phyloP scores from a whole-genome alignment of 2,329 filamentous ascomycete genomes.

The Botryotinia convoluta region DNA sequence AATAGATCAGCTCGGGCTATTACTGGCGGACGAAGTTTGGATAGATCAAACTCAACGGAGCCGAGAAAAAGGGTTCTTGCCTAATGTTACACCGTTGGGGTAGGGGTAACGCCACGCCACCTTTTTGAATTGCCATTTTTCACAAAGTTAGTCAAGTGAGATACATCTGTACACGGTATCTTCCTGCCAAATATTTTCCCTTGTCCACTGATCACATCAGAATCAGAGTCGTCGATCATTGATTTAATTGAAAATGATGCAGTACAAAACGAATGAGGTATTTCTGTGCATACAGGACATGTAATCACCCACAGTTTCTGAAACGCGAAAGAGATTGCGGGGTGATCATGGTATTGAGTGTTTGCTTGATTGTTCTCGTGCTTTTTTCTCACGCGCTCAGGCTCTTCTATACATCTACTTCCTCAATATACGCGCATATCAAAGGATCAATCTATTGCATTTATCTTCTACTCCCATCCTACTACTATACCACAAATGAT shows the following conservation, averaged over 20 bases:
- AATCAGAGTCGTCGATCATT: neutral
- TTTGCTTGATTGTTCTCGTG: neutral
- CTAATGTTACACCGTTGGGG: no score
- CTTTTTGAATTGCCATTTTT: no score
- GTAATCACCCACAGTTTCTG: neutral
- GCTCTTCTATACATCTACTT: neutral
- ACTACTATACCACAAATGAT: neutral
- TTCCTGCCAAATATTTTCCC: no score
- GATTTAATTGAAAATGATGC: neutral
- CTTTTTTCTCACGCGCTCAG: neutral
- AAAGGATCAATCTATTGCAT: neutral
- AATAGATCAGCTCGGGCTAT: no score
- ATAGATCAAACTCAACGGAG: no score
- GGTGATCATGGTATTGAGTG: neutral
- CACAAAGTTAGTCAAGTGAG: no score
- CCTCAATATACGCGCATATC: neutral
- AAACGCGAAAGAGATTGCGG: neutral
- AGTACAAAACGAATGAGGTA: neutral
- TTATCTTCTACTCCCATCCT: neutral
- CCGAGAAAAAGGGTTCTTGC: no score
- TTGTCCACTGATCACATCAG: no score
- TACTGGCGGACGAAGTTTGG: no score
- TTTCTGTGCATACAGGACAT: neutral
- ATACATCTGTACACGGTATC: no score
- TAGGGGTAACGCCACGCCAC: no score